Base-by-base conservation (phyloP, 2,329 filamentous ascomycete species). In the Penicillium verrucosum region DNA sequence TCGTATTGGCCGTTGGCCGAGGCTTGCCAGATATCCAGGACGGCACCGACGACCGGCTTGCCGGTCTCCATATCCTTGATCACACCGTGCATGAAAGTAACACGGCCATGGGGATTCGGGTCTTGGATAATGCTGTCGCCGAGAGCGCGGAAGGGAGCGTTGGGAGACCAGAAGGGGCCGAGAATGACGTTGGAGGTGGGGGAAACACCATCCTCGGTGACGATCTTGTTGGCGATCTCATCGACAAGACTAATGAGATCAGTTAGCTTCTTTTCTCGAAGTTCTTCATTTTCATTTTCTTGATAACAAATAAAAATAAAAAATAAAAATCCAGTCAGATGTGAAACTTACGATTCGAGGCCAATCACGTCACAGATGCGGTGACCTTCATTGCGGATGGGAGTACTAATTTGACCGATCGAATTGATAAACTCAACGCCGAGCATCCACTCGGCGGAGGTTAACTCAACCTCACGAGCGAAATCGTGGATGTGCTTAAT, bases 1-100 rank as follows among this genome's bases (percentile, higher is more conserved):
- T 89, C 87, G 79, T 90, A 90, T 71, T 87, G 85, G 72, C 87
- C 88, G 77, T 90, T 90, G 73, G 86, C 80, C 63, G 83, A 87
- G 49, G 88, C 87, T 71, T 91, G 86, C 88, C 88, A 91, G 78
- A 90, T 87, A 70, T 91, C 89, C 67, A 91, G 85, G 61, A 89
- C 85, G 64, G 87, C 88, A 67, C 80, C 78, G 53, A 81, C 81
- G 66, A 91, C 86, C 60, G 85, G 85, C 75, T 83, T 82, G 69
- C 85, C 84, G 57, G 86, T 89, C 61, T 83, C 78, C 63, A 87
- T 78, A 68, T 89, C 85, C 47, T 74, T 81, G 68, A 91, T 82
- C 45, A 81, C 77, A 64, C 88, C 88, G 78, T 90, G 86, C 85
- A 91, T 89, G 64, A 81, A 80, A 51, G 82, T 82, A 51, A 85